Conservation (phyloP, 257 asterid genomes). For the Solanum bulbocastanum region DNA sequence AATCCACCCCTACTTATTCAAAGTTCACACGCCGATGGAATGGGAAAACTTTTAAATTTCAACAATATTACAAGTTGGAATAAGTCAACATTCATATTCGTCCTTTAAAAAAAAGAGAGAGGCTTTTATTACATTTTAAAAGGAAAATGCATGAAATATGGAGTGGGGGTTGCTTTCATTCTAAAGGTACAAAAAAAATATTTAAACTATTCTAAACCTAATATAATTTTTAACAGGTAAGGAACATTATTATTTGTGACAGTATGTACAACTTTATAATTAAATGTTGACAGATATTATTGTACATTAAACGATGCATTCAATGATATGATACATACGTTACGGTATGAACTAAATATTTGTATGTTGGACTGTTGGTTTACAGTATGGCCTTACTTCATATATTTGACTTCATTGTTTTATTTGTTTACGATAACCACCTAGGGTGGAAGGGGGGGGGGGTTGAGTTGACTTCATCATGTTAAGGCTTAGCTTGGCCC, state of each 20-base stretch:
- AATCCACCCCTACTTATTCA: background rate
- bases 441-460: background rate
- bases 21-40: background rate
- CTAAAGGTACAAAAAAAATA: background rate
- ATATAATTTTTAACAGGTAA: background rate
- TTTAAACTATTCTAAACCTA: background rate
- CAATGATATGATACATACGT: background rate
- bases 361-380: background rate
- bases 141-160: background rate
- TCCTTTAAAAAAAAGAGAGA: background rate
- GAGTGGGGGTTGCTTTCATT: background rate
- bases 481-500: background rate
- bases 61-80: background rate
- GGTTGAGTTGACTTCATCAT: background rate
- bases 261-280: background rate
- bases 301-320: background rate
- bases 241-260: background rate
- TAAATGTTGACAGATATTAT: background rate
- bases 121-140: background rate
- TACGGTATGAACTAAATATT: background rate
- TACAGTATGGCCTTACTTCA: background rate
- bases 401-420: background rate
- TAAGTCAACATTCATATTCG: background rate
- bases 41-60: background rate
- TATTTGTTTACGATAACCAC: background rate